Conservation (phyloP, 2,329 filamentous ascomycete genomes). For the Mollisia scopiformis region DNA sequence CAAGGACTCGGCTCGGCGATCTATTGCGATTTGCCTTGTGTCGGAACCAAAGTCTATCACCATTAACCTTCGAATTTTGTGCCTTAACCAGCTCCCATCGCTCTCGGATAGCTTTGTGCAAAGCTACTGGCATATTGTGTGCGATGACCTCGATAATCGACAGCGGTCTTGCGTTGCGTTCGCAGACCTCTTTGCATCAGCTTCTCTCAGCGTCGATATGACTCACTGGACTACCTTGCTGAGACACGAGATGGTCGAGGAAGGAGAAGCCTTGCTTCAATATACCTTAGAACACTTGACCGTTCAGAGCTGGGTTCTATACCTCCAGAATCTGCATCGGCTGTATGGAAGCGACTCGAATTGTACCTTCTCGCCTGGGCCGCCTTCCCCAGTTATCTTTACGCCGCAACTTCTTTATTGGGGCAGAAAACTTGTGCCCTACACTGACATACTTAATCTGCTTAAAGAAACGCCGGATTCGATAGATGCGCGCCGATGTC, state of each 20-base stretch:
- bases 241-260: not conserved
- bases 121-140: not conserved
- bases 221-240: slow-evolving; percentile 4
- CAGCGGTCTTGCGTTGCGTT: slow-evolving; percentile 2
- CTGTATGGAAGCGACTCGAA: too few species aligned
- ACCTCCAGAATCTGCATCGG: not conserved
- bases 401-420: not conserved
- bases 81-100: not conserved
- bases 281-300: not conserved
- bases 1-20: not conserved
- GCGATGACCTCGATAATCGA: not conserved
- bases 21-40: not conserved
- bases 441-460: not conserved
- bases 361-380: not conserved
- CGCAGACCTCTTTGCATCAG: not conserved
- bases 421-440: not conserved
- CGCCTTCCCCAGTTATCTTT: not conserved
- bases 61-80: not conserved
- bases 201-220: not conserved
- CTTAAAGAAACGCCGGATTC: not conserved
- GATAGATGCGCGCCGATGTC: not conserved
- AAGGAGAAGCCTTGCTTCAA: slow-evolving; percentile 3
- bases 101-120: not conserved
- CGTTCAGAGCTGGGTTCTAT: slow-evolving; percentile 1
- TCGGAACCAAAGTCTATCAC: not conserved